Evolutionary conservation across 441 rosid genomes (phyloP), one percentile per base, ranked within the genome.

Genomic region (Brassica balearica): DNA sequence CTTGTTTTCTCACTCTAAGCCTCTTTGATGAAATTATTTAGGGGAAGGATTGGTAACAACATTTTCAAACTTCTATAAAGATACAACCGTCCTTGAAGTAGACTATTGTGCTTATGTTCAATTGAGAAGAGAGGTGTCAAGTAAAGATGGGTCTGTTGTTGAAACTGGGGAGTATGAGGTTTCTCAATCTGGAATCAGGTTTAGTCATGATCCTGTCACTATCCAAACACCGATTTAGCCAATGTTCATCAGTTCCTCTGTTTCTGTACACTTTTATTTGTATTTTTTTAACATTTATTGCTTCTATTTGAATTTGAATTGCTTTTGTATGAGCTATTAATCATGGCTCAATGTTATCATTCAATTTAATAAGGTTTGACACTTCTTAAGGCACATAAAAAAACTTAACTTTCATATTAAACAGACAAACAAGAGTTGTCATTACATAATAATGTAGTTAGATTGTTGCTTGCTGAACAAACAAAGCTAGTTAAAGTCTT

Each of bases 21-120:
- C 20, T 20, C 0, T 36, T 53, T 68, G 12, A 67, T 67, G 63
- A 5, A 53, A 64, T 53, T 71, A 5, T 34, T 19, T 85, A 93
- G 99, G 97, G 82, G 97, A 91, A 85, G 98, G 92, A 71, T 92
- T 93, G 11, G 92, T 90, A 15, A 86, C 89, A 43, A 80, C 90
- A 0, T 85, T 91, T 66, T 87, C 91, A 12, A 85, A 84, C 3
- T 89, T 87, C 69, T 64, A 76, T 84, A 83, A 86, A 75, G 90
- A 83, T 8, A 60, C 68, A 1, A 83, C 69, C 0, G 96, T 91
- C 2, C 73, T 72, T 43, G 87, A 85, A 69, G 97, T 87, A 34
- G 90, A 89, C 25, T 93, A 88, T 15, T 95, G 98, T 81, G 94
- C 88, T 12, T 88, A 84, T 84, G 79, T 88, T 2, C 74, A 84